These are phyloP conservation scores for Yueomyces sinensis DNA, from an alignment of 805 yeast genomes.

Conservation along the genomic window DNA sequence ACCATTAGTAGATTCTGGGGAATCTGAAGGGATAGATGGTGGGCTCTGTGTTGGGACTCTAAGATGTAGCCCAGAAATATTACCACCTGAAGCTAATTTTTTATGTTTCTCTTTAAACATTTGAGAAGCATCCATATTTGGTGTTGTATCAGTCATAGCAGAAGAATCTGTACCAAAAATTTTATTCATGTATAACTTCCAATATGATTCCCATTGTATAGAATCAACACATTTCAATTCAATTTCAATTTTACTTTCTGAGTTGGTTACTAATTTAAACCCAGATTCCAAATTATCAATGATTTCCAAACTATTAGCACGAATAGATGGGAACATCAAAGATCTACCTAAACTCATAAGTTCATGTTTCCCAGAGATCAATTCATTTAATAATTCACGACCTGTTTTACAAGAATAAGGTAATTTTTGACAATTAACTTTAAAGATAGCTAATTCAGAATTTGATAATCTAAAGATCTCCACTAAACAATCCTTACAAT, in stretches of 20 bases:
- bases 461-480: constrained; percentile 16
- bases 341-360: constrained; percentile 14
- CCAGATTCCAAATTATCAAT: constrained; percentile 3
- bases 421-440: constrained; percentile 11
- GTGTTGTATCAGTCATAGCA: too few species aligned
- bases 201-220: constrained; percentile 15
- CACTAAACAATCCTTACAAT: constrained; percentile 8
- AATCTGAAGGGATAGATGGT: too few species aligned
- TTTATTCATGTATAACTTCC: constrained; percentile 11
- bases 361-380: constrained; percentile 5
- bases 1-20: too few species aligned
- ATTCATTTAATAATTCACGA: constrained; percentile 5
- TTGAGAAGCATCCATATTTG: too few species aligned
- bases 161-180: too few species aligned
- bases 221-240: constrained; percentile 12
- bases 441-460: constrained; percentile 18
- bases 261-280: constrained; percentile 8
- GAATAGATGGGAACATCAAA: constrained; percentile 15
- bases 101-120: too few species aligned
- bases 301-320: constrained; percentile 12
- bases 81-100: too few species aligned
- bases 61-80: background rate
- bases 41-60: too few species aligned
- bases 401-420: constrained; percentile 3
- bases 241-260: constrained; percentile 13